Evolutionary conservation across 2,329 filamentous ascomycete species (phyloP).

Genomic region (Geoglossum cookeanum): DNA sequence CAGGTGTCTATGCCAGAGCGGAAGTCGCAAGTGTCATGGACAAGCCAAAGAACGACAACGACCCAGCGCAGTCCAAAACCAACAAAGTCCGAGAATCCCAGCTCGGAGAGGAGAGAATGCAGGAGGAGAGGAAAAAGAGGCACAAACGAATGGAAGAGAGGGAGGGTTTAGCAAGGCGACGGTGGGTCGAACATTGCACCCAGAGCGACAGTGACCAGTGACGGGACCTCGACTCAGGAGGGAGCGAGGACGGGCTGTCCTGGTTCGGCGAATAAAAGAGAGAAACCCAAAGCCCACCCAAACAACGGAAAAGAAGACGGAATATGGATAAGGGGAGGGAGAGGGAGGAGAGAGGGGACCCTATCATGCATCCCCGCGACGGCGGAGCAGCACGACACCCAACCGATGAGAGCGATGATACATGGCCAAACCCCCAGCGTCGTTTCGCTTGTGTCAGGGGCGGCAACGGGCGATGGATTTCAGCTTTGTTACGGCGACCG

Average conservation of each 20-base stretch:
- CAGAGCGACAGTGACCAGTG: neutral
- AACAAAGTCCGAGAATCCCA: neutral
- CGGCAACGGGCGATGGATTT: neutral
- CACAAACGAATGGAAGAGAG: neutral
- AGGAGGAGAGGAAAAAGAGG: neutral
- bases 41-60: neutral
- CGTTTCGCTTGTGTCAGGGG: neutral
- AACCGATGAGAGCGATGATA: neutral
- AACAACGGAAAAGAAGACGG: neutral
- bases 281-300: slow-evolving; percentile 3
- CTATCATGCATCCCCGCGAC: neutral
- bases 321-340: slow-evolving; percentile 2
- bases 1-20: neutral
- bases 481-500: too few species aligned
- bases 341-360: neutral
- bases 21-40: neutral
- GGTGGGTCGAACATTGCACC: neutral
- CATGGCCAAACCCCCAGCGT: neutral
- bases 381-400: neutral
- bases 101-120: neutral
- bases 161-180: neutral
- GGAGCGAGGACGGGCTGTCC: neutral
- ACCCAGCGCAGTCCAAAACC: neutral
- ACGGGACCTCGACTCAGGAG: slow-evolving; percentile 1
- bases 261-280: neutral